Evolutionary conservation across 495 filamentous ascomycete species (phyloP).

Genomic region (Chaetomium cochliodes): DNA sequence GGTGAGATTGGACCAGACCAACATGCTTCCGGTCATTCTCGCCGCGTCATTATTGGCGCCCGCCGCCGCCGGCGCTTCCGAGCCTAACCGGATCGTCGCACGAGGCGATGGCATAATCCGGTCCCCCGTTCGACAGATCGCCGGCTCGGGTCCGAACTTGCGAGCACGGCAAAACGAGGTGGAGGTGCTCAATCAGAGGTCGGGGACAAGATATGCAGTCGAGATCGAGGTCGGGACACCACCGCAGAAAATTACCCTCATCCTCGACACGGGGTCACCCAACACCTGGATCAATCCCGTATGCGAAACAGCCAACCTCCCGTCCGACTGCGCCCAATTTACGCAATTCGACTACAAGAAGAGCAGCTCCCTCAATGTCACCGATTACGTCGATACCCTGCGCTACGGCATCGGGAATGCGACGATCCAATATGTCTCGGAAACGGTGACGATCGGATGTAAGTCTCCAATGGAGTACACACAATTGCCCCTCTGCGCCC

Average conservation of each 20-base stretch:
- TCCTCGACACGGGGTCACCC: slow-evolving; percentile 46
- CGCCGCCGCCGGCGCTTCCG: slow-evolving; percentile 4
- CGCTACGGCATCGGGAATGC: slow-evolving; percentile 44
- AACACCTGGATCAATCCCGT: slow-evolving; percentile 48
- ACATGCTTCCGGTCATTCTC: slow-evolving; percentile 21
- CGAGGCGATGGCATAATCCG: slow-evolving; percentile 28
- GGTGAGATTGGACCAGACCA: not conserved
- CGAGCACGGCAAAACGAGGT: slow-evolving; percentile 22
- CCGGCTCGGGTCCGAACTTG: not conserved
- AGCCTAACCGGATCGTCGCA: not conserved
- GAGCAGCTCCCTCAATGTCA: slow-evolving; percentile 35
- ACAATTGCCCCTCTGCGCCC: not conserved
- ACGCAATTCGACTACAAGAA: slow-evolving; percentile 36
- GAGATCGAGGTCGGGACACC: slow-evolving; percentile 27
- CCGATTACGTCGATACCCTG: slow-evolving; percentile 30
- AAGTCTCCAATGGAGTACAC: slow-evolving; percentile 1
- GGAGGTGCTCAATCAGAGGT: slow-evolving; percentile 15
- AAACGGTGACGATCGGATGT: slow-evolving; percentile 44
- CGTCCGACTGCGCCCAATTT: slow-evolving; percentile 30
- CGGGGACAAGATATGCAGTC: slow-evolving; percentile 24
- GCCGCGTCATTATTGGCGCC: slow-evolving; percentile 13
- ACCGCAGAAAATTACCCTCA: slow-evolving; percentile 35
- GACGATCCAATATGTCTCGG: slow-evolving; percentile 41
- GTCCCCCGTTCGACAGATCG: slow-evolving; percentile 18
- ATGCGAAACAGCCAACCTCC: slow-evolving; percentile 33